Evolutionary conservation across 257 asterid species (phyloP).

Genomic region (Buddleja alternifolia): DNA sequence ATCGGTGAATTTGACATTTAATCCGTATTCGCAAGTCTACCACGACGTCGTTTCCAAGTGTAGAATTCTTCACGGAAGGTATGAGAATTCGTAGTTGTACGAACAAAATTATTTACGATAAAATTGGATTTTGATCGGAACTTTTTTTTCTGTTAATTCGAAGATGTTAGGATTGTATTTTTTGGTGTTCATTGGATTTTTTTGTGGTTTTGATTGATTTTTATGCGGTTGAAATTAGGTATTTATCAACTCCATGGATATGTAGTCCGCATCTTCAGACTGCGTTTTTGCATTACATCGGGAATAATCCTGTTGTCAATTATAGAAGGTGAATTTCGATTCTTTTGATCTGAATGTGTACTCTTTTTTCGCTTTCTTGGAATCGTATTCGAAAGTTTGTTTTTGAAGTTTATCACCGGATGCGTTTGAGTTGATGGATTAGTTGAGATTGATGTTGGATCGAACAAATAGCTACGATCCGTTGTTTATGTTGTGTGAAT

Average conservation of each 20-base stretch:
- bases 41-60: constrained; percentile 69
- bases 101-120: neutral
- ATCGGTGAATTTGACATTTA: constrained; percentile 53
- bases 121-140: too few relatives aligned
- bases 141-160: too few relatives aligned
- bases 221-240: constrained; percentile 44
- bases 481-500: neutral
- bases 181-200: too few relatives aligned
- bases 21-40: constrained; percentile 60
- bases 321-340: constrained; percentile 63
- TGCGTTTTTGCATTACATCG: constrained; percentile 60
- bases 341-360: neutral
- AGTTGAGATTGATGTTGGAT: neutral
- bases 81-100: neutral
- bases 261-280: constrained; percentile 95
- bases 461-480: neutral
- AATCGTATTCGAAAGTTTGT: neutral
- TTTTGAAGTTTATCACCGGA: neutral
- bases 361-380: neutral
- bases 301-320: constrained; percentile 63
- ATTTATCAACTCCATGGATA: constrained; percentile 85
- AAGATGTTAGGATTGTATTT: too few relatives aligned
- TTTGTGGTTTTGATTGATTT: neutral
- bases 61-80: constrained; percentile 76
- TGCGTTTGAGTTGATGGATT: constrained; percentile 1